A percentile compares a stretch with the other conserved stretches of the same genome.
Conservation (phyloP, 495 filamentous ascomycete species). For the Xylaria acuta region DNA sequence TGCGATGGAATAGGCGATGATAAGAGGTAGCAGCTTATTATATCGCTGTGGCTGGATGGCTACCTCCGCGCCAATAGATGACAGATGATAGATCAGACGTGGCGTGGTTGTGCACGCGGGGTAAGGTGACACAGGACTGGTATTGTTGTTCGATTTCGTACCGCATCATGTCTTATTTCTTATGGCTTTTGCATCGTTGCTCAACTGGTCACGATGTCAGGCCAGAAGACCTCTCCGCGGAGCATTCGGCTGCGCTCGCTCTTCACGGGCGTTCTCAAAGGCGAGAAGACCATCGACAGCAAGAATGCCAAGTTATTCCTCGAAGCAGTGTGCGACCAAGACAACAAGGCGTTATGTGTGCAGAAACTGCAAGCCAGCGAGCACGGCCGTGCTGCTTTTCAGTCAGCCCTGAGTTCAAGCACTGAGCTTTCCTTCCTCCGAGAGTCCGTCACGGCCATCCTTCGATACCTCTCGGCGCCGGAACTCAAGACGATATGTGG, state of each 20-base stretch:
- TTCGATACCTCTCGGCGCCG: slow-evolving; percentile 42
- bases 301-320: slow-evolving; percentile 60
- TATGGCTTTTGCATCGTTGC: too few relatives aligned
- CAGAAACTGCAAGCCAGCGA: slow-evolving; percentile 58
- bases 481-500: slow-evolving; percentile 56
- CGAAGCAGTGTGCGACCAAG: slow-evolving; percentile 61
- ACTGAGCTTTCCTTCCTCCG: slow-evolving; percentile 41
- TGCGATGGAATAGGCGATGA: too few relatives aligned
- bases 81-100: too few relatives aligned
- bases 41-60: too few relatives aligned
- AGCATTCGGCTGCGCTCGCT: neutral
- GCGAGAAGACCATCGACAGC: slow-evolving; percentile 15
- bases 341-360: slow-evolving; percentile 52
- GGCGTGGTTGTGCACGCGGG: too few relatives aligned
- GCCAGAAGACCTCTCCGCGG: too few relatives aligned
- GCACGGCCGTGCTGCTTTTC: slow-evolving; percentile 50
- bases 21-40: too few relatives aligned
- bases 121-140: too few relatives aligned
- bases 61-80: too few relatives aligned
- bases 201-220: too few relatives aligned
- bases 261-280: slow-evolving; percentile 14
- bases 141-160: too few relatives aligned
- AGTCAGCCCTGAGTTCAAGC: slow-evolving; percentile 52
- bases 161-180: too few relatives aligned
- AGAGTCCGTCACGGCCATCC: slow-evolving; percentile 10